These are phyloP conservation scores for Chloranthus sessilifolius DNA, from an alignment of 164 flowering plant genomes.

Conservation along the genomic window DNA sequence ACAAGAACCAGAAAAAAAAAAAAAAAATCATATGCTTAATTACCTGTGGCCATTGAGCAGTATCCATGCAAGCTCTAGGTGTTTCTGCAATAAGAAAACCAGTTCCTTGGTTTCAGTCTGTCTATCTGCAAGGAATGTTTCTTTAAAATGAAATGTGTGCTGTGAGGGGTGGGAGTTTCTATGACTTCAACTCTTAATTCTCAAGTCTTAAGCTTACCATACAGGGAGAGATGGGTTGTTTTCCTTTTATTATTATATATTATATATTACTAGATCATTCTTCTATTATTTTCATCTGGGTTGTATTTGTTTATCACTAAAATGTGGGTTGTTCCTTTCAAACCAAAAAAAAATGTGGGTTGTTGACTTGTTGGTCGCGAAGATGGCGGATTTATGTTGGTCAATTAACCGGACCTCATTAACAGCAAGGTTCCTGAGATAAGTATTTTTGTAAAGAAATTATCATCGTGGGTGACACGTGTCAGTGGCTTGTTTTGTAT, in stretches of 20 bases:
- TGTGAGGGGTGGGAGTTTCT: constrained; percentile 8
- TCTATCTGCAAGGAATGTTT: constrained; percentile 18
- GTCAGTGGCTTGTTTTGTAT: too few species aligned
- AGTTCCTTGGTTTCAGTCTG: constrained; percentile 11
- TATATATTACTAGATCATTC: too few species aligned
- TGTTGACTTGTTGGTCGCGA: background rate
- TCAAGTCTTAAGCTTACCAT: background rate
- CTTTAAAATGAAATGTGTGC: too few species aligned
- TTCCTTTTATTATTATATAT: constrained; percentile 9
- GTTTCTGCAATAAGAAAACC: constrained; percentile 7
- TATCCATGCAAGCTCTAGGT: constrained; percentile 45
- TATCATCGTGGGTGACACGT: too few species aligned
- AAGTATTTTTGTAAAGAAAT: too few species aligned
- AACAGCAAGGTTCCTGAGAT: too few species aligned
- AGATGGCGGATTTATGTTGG: too few species aligned
- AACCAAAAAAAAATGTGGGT: too few species aligned
- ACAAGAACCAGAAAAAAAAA: too few species aligned
- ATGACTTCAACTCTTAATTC: constrained; percentile 12
- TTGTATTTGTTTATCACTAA: constrained; percentile 2
- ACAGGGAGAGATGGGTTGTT: constrained; percentile 15
- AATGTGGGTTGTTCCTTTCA: too few species aligned
- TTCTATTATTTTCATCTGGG: background rate
- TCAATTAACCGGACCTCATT: too few species aligned
- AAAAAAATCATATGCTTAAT: too few species aligned
- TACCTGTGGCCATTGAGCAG: constrained; percentile 89